Evolutionary conservation across 1,284 basidiomycete genomes (phyloP), one percentile per base, ranked within the genome.

Genomic region (Singerocomus inundabilis): DNA sequence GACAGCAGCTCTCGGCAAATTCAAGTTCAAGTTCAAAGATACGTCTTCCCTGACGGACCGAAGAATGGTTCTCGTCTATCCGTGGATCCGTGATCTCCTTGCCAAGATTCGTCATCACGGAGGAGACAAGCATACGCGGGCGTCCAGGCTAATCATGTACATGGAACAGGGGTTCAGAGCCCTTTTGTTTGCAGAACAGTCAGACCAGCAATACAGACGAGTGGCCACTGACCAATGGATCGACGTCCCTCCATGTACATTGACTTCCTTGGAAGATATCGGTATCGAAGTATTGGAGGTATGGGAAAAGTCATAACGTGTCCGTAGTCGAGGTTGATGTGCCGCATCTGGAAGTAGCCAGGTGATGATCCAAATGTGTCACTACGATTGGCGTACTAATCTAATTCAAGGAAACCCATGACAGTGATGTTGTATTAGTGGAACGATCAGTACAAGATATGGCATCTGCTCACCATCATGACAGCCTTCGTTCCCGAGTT

Each of bases 161-260:
- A 40, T 60, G 5, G 55, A 51, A 39, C 58, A 43, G 6, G 43
- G 45, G 16, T 58, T 58, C 30, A 44, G 24, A 16, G 58, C 48
- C 0, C 37, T 61, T 6, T 21, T 54, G 12, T 54, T 57, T 6
- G 36, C 25, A 15, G 36, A 54, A 25, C 30, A 47, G 3, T 44
- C 46, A 1, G 5, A 24, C 39, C 33, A 30, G 10, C 46, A 30
- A 39, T 47, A 57, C 21, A 42, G 15, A n/a, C 16, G 55, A 15
- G 31, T 56, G 6, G 55, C 56, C 5, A 3, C 55, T 1, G 52
- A 47, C 7, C n/a, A 12, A 11, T 25, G 40, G 32, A 54, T 57
- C 12, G 0, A 5, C 4, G 30, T 56, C 24, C 39, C 51, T 4
- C 21, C 26, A 13, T 7, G 36, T 15, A 6, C 8, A 18, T 31